Evolutionary conservation across 163 green algal species (phyloP), one percentile per base, ranked within the genome.

Genomic region (Chlamydomonas reinhardtii): DNA sequence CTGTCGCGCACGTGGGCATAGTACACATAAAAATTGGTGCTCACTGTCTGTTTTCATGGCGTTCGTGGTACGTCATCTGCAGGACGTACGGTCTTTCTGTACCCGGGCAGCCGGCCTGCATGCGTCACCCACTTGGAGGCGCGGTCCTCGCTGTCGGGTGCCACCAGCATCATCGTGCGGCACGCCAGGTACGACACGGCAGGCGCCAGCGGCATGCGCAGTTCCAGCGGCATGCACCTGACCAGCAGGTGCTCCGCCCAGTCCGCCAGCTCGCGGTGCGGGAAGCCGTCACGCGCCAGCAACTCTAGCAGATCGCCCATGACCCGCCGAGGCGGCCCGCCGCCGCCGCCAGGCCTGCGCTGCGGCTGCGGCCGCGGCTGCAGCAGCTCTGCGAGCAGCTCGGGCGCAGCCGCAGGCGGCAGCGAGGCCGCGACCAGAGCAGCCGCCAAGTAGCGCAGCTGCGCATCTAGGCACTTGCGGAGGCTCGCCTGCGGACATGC

Each of bases 121-220:
- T 8, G 5, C 39, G 39, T 48, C 39, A 35, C 71, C 22, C 71
- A 76, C 71, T 24, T 62, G 32, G 59, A 34, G 3, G 71, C 39
- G 9, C 48, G 11, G 48, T 37, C 39, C 65, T 66, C 24, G 62
- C 76, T 52, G 19, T 29, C 20, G 29, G 22, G 37, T 31, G 76
- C 66, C 54, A 84, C 66, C 24, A 85, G 32, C 64, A 70, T 15
- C 52, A 74, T 4, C 32, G 68, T 85, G 48, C 82, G 72, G 61
- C 72, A 82, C 4, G 39, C 82, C 29, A 65, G 39, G 69, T 86
- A 86, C 54, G 80, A 73, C 54, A 48, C 80, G 31, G 70, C 34
- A 6, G 80, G 80, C 34, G 70, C 80, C 80, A 79, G 54, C 15
- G 80, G 70, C 56, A 86, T 61, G 22, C 34, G 70, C 4, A 34